These are phyloP conservation scores for Kazachstania psychrophila DNA, from an alignment of 805 yeast genomes.

Conservation along the genomic window DNA sequence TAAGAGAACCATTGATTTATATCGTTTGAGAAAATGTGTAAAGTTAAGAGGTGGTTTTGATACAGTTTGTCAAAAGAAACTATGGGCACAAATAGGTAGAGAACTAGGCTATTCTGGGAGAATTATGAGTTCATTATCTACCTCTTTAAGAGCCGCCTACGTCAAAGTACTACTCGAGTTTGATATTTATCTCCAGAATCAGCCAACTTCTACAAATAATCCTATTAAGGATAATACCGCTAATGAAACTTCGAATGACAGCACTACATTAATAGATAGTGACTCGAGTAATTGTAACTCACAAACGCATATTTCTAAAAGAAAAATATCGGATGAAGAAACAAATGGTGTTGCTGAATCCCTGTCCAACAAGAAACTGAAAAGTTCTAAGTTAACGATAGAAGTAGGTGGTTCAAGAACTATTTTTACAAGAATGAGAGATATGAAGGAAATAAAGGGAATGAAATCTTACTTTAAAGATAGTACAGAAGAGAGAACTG, in stretches of 20 bases:
- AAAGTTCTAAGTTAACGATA: too few relatives aligned
- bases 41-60: slow-evolving; percentile 57
- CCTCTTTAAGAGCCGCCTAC: slow-evolving; percentile 55
- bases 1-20: slow-evolving; percentile 56
- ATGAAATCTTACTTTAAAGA: slow-evolving; percentile 38
- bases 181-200: slow-evolving; percentile 21
- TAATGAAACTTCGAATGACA: too few relatives aligned
- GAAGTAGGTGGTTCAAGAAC: slow-evolving; percentile 30
- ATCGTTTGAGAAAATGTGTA: slow-evolving; percentile 48
- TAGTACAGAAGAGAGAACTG: slow-evolving; percentile 36
- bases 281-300: too few relatives aligned
- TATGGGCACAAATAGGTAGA: slow-evolving; percentile 79
- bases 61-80: slow-evolving; percentile 51
- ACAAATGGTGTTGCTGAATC: too few relatives aligned
- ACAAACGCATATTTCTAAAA: too few relatives aligned
- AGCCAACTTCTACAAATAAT: too few relatives aligned
- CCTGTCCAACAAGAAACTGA: too few relatives aligned
- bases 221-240: too few relatives aligned
- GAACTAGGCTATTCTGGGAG: slow-evolving; percentile 70
- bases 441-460: slow-evolving; percentile 27
- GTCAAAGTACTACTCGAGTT: slow-evolving; percentile 34
- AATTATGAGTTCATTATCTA: slow-evolving; percentile 60
- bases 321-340: too few relatives aligned
- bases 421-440: slow-evolving; percentile 39
- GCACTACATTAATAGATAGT: too few relatives aligned